Base-by-base conservation (phyloP, 306 rosid genomes). In the Herpetospermum pedunculosum region DNA sequence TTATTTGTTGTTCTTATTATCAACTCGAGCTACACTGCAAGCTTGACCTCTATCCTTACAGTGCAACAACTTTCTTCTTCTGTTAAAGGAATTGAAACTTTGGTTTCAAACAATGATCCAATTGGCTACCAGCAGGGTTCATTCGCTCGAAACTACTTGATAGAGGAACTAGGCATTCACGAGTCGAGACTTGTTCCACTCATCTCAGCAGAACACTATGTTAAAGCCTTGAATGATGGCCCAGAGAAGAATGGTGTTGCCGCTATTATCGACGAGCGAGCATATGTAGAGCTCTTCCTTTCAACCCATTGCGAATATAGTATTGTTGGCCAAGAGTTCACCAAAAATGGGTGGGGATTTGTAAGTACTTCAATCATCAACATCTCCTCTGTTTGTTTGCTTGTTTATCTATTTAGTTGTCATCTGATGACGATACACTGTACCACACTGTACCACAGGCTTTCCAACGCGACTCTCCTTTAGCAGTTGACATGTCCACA, bases 271-370 rank as follows among this genome's bases (percentile, higher is more conserved):
- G 97, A 87, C 8, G 96, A 95, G 82, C 96, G 88, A 59, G 90
- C 99, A 41, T 91, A 87, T 79, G 73, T 80, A 0, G 97, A 95
- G 76, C 83, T 89, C 55, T 95, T 95, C 88, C 99, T 95, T 71
- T 85, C 99, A 30, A 85, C 81, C 76, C 85, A 84, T 15, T 95
- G 99, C 28, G 84, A 95, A 16, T 88, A 87, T 68, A 83, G 89
- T 65, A 72, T 95, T 57, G 83, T 89, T 4, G 99, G 99, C 78
- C 96, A 82, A 82, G 92, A 91, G 77, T 95, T 95, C 88, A 91
- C 99, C 77, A 85, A 88, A 88, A 85, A 88, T 3, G 96, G 96
- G 7, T 95, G 96, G 97, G 99, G 99, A 84, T 94, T 89, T 87
- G 99, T 95, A 80, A 89, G 99, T 85, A 43, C 74, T 74, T 74